phyloP scores from a whole-genome alignment of 345 rosid genomes.

The Arabis hirsuta region DNA sequence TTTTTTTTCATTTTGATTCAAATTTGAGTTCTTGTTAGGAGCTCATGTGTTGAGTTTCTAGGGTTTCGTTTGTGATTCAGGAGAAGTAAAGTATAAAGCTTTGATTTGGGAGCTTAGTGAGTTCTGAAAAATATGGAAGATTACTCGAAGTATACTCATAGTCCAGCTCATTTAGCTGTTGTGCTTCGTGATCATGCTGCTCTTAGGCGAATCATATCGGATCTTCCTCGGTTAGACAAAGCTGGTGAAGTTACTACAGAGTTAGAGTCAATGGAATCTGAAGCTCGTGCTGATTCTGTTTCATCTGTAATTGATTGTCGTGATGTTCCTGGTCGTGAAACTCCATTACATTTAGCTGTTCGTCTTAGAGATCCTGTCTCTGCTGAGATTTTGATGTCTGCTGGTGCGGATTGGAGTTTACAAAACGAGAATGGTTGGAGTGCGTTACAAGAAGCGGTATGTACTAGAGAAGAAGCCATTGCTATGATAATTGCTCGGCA shows the following conservation, averaged over 20 bases:
- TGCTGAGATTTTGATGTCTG: slow-evolving; percentile 87
- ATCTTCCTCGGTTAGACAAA: slow-evolving; percentile 74
- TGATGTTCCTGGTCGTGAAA: slow-evolving; percentile 93
- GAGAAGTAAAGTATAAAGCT: slow-evolving; percentile 19
- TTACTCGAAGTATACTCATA: slow-evolving; percentile 68
- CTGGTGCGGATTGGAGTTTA: slow-evolving; percentile 98
- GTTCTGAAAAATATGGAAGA: slow-evolving; percentile 63
- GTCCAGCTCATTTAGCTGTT: slow-evolving; percentile 92
- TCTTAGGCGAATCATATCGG: slow-evolving; percentile 58
- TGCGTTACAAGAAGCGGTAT: slow-evolving; percentile 98
- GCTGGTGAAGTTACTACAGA: slow-evolving; percentile 88
- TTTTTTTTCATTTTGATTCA: slow-evolving; percentile 21
- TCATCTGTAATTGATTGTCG: slow-evolving; percentile 77
- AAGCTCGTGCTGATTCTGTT: slow-evolving; percentile 75
- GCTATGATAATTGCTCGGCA: slow-evolving; percentile 90
- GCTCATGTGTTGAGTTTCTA: slow-evolving; percentile 27
- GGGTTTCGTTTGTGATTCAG: slow-evolving; percentile 31
- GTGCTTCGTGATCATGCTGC: slow-evolving; percentile 71
- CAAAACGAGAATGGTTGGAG: slow-evolving; percentile 99
- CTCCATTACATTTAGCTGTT: slow-evolving; percentile 97
- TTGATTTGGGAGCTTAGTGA: slow-evolving; percentile 6
- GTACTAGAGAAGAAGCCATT: slow-evolving; percentile 89
- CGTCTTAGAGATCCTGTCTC: slow-evolving; percentile 73
- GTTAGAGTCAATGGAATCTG: slow-evolving; percentile 77
- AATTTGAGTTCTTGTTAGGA: slow-evolving; percentile 43